A percentile compares a stretch with the other conserved stretches of the same genome.
Conservation (phyloP, 2,329 filamentous ascomycete species). For the Trichoderma sp. region DNA sequence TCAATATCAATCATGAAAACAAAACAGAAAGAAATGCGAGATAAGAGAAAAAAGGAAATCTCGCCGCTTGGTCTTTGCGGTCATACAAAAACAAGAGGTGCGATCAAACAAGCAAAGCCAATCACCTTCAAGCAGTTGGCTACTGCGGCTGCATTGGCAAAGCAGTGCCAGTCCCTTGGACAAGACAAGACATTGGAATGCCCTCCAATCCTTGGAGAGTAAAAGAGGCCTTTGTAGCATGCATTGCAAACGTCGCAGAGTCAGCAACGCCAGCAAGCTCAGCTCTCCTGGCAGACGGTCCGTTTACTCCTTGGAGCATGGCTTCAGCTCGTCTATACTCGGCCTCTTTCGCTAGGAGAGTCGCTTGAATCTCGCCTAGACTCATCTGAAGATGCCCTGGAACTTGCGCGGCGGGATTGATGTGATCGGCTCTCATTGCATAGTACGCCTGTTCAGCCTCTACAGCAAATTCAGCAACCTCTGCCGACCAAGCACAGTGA, state of each 20-base stretch:
- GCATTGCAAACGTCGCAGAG: conserved; percentile 34
- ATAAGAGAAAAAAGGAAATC: background rate
- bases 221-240: conserved; percentile 35
- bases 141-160: background rate
- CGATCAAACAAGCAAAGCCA: background rate
- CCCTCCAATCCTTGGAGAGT: conserved; percentile 22
- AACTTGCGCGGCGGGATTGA: background rate
- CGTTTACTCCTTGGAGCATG: conserved; percentile 26
- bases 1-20: background rate
- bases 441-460: conserved; percentile 32
- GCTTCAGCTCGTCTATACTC: conserved; percentile 33
- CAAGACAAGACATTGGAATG: no score
- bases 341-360: conserved; percentile 26
- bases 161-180: background rate
- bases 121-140: background rate
- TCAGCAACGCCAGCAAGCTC: conserved; percentile 38
- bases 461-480: conserved; percentile 34
- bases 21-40: background rate
- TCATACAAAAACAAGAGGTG: background rate
- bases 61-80: background rate
- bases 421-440: conserved; percentile 33
- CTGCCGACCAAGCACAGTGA: conserved; percentile 36
- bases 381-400: background rate
- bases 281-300: conserved; percentile 32
- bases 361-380: background rate